Base-by-base conservation (phyloP, 345 rosid species). In the Firmiana major region DNA sequence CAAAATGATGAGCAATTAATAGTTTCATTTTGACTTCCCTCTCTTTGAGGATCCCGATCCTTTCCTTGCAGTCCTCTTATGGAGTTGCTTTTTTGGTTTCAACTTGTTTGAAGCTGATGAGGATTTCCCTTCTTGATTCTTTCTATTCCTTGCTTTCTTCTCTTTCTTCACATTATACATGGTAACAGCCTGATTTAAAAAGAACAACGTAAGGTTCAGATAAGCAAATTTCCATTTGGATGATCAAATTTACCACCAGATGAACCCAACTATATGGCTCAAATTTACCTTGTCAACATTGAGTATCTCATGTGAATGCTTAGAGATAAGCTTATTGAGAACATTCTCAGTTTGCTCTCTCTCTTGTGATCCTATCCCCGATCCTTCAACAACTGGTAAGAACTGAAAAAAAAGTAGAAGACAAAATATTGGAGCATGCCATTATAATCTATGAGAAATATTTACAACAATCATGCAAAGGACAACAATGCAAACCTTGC, bases 241-340 rank as follows among this genome's bases (percentile, higher is more conserved):
- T 24, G 36, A 46, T 58, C 42, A n/a, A 9, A 7, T 45, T 40
- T 71, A 78, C 19, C 42, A 53, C 22, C 15, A 73, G 15, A 49
- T 22, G 71, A 62, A 73, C 28, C 51, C 40, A 36, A 38, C 70
- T 28, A 57, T n/a, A 71, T 22, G 22, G 68, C 19, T 28, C 57
- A 38, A 66, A 46, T 72, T 26, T 88, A 90, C 98, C 97, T 93
- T 96, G 59, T 86, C 87, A 42, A 92, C 86, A 42, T 96, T 90
- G 64, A 96, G 93, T 65, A 93, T 89, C 85, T 93, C 96, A 81
- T 89, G 97, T 0, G 98, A 93, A 82, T 90, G 88, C 89, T 89
- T 88, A 31, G 98, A 87, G n/a, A 95, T 80, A 65, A 95, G 79
- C 90, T 90, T 92, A 88, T 83, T 84, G 16, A 95, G 87, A 80